These are phyloP conservation scores for Fusarium lateritium DNA, from an alignment of 2,329 filamentous ascomycete genomes.

Conservation along the genomic window DNA sequence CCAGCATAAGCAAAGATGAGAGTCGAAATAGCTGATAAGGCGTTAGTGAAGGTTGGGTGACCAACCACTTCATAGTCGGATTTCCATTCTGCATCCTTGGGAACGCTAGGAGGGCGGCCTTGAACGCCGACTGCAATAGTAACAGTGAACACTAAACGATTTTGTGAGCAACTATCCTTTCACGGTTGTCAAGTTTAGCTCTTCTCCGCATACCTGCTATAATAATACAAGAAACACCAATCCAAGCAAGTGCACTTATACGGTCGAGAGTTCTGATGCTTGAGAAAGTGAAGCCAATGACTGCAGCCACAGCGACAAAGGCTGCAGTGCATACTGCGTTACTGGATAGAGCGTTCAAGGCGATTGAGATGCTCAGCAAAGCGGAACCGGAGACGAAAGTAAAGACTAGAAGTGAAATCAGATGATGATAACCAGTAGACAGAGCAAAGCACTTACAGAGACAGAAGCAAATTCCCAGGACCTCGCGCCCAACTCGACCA, in stretches of 20 bases:
- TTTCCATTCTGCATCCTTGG: slow-evolving; percentile 8
- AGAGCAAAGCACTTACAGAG: slow-evolving; percentile 50
- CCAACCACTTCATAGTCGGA: not conserved
- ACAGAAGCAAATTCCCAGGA: slow-evolving; percentile 56
- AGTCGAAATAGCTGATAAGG: slow-evolving; percentile 48
- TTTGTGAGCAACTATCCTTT: no score
- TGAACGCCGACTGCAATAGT: slow-evolving; percentile 37
- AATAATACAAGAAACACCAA: slow-evolving; percentile 11
- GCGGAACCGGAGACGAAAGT: slow-evolving; percentile 27
- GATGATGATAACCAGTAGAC: no score
- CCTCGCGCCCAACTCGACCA: slow-evolving; percentile 60
- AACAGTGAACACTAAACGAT: slow-evolving; percentile 12
- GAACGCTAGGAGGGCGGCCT: slow-evolving; percentile 20
- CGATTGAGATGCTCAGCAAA: slow-evolving; percentile 53
- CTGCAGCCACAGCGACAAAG: slow-evolving; percentile 55
- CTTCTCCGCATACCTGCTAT: no score
- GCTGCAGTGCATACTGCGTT: slow-evolving; percentile 57
- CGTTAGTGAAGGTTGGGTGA: slow-evolving; percentile 3
- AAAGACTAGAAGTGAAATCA: slow-evolving; percentile 1
- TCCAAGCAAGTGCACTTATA: slow-evolving; percentile 51
- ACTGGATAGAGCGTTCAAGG: slow-evolving; percentile 56
- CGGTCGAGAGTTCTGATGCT: slow-evolving; percentile 51
- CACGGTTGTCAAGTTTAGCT: no score
- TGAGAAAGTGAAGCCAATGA: slow-evolving; percentile 47
- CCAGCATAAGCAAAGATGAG: slow-evolving; percentile 56